Base-by-base conservation (phyloP, 768 basidiomycete genomes). In the Austroboletus eburneus region DNA sequence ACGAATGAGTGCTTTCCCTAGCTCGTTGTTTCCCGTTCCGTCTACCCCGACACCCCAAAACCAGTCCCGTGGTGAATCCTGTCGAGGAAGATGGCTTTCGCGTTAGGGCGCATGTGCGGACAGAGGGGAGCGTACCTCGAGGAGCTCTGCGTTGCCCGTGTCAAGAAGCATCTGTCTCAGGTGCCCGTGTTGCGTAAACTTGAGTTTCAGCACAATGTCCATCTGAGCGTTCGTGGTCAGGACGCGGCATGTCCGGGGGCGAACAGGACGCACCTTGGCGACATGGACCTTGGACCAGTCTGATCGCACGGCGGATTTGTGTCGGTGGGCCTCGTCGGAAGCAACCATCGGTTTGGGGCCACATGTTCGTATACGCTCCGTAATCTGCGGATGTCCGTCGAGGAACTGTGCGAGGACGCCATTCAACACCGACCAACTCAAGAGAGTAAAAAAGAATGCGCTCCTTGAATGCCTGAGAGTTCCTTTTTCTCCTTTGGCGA, bases 41-140 rank as follows among this genome's bases (percentile, higher is more conserved):
- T 88, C 81, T 21, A 76, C 72, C 5, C 86, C 86, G 52, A 81
- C 62, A 22, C 86, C 86, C 85, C 86, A 88, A 63, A 87, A 87
- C 43, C 82, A 72, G 59, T 88, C 87, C 53, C 80, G 79, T 54
- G 81, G 80, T 9, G 83, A 85, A 63, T 84, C 80, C 83, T 85
- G n/a, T n/a, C n/a, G n/a, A n/a, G n/a, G n/a, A n/a, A n/a, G n/a
- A n/a, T n/a, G n/a, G n/a, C n/a, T n/a, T n/a, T n/a, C n/a, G n/a
- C n/a, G n/a, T n/a, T n/a, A 53, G 27, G 12, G 27, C 5, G 5
- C 33, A n/a, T 34, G 33, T n/a, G 33, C 33, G 14, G 33, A 34
- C 14, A 14, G 8, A 34, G 16, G 8, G 16, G 16, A 9, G 61
- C 56, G 24, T 45, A 84, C 85, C 75, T 89, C 87, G 23, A 88